Conservation (phyloP, 1,284 basidiomycete genomes). For the Cryptococcus sp. region DNA sequence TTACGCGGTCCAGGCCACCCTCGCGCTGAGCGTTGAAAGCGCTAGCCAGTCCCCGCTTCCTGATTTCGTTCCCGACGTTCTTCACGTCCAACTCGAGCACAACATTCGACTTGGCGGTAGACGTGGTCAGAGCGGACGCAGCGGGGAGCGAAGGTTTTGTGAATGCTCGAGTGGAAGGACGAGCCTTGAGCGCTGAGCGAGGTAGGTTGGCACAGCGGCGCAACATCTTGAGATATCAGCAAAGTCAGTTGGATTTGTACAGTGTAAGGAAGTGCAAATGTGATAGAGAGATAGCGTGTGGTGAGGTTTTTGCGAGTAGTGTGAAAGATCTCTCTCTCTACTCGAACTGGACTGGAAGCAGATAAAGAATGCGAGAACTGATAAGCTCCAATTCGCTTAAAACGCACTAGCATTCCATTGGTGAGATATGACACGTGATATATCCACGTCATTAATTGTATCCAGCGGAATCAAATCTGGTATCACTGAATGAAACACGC, state of each 20-base stretch:
- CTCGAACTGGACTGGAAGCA: no score
- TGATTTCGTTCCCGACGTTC: slow-evolving; percentile 50
- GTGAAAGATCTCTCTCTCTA: background rate
- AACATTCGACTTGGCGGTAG: slow-evolving; percentile 33
- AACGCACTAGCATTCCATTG: background rate
- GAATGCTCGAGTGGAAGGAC: slow-evolving; percentile 28
- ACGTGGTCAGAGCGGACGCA: slow-evolving; percentile 10
- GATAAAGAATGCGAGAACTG: no score
- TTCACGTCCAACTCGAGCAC: slow-evolving; percentile 49
- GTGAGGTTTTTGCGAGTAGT: no score
- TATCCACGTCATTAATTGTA: background rate
- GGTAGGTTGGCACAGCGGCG: slow-evolving; percentile 33
- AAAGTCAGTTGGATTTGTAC: background rate
- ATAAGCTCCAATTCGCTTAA: no score
- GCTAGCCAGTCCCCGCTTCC: slow-evolving; percentile 46
- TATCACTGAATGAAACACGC: no score
- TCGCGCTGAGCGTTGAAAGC: slow-evolving; percentile 33
- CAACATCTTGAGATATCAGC: slow-evolving; percentile 30
- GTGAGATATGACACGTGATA: background rate
- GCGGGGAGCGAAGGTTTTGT: slow-evolving; percentile 30
- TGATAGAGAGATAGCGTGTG: no score
- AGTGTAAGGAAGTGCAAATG: no score
- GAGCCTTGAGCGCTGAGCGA: slow-evolving; percentile 23
- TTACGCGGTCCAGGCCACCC: slow-evolving; percentile 52
- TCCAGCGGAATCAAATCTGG: no score